These are phyloP conservation scores for Tulasnella sp. DNA, from an alignment of 768 basidiomycete species.

Conservation along the genomic window DNA sequence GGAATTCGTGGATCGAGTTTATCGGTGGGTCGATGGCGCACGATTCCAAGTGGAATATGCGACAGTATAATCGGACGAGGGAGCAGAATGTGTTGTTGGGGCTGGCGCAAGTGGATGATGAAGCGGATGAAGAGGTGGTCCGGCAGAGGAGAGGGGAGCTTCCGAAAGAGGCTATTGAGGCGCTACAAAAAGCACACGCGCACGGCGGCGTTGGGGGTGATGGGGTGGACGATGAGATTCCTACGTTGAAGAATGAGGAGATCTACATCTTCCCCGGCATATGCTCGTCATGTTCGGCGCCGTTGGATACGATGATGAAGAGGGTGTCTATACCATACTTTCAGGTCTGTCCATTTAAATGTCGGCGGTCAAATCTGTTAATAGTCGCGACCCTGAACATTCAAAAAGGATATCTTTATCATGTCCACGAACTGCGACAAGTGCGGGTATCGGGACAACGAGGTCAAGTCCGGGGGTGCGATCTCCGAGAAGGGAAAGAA, in stretches of 20 bases:
- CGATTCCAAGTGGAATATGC: conserved; percentile 88
- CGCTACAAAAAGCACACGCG: conserved; percentile 19
- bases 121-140: conserved; percentile 18
- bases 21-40: conserved; percentile 51
- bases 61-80: conserved; percentile 64
- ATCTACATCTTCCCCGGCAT: conserved; percentile 76
- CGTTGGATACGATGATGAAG: conserved; percentile 85
- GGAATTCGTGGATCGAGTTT: conserved; percentile 96
- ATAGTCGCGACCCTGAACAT: too few species aligned
- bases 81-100: conserved; percentile 78
- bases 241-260: conserved; percentile 54
- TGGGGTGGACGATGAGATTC: conserved; percentile 28
- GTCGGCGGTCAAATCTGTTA: too few species aligned
- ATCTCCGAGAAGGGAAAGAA: conserved; percentile 79
- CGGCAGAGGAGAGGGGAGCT: conserved; percentile 19
- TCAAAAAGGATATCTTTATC: conserved; percentile 88
- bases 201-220: conserved; percentile 19
- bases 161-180: conserved; percentile 18
- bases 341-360: conserved; percentile 74
- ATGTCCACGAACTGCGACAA: conserved; percentile 96
- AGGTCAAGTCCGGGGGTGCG: conserved; percentile 89
- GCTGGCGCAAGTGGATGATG: conserved; percentile 37
- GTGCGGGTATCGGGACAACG: conserved; percentile 96
- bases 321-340: conserved; percentile 95
- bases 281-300: conserved; percentile 81